phyloP scores from a whole-genome alignment of 129 eudicot species.

The Silybum marianum region DNA sequence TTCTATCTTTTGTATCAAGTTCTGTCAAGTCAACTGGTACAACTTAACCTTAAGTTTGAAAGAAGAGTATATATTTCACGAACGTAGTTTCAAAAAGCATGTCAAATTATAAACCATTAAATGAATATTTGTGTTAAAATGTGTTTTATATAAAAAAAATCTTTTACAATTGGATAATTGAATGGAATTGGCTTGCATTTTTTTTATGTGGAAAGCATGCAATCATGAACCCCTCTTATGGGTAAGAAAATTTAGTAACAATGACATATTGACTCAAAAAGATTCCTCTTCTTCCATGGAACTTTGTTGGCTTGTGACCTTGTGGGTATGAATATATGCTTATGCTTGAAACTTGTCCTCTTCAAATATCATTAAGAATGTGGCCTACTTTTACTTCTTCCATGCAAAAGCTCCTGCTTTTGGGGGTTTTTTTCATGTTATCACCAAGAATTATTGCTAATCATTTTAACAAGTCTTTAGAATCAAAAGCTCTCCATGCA shows the following conservation, averaged over 20 bases:
- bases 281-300: no score
- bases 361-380: background rate
- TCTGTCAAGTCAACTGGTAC: background rate
- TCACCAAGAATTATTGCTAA: background rate
- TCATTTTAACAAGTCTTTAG: background rate
- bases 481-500: constrained; percentile 10
- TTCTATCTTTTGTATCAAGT: background rate
- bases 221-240: no score
- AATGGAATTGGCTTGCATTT: no score
- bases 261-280: no score
- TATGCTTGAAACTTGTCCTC: background rate
- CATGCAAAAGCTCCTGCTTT: background rate
- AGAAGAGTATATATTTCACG: no score
- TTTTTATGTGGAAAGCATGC: no score
- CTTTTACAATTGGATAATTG: no score
- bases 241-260: no score
- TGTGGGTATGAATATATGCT: background rate
- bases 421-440: background rate
- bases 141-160: no score
- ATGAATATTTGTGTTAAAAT: background rate
- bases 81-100: background rate
- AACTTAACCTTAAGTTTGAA: background rate
- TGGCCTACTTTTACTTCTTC: background rate
- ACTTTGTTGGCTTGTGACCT: background rate
- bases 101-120: background rate